These are phyloP conservation scores for Stromatinia cepivora DNA, from an alignment of 2,329 filamentous ascomycete species.

Conservation along the genomic window DNA sequence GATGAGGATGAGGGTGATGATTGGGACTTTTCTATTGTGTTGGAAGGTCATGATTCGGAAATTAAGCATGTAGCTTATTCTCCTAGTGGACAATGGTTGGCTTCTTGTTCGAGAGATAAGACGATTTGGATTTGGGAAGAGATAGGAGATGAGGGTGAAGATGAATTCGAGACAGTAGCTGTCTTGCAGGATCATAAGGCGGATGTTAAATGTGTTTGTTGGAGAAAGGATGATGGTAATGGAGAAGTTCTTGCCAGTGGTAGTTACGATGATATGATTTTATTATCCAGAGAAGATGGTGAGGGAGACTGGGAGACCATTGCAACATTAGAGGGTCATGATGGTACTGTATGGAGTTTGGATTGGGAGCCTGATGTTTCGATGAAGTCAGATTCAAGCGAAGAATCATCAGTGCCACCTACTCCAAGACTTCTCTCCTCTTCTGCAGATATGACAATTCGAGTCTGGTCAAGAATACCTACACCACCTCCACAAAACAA, in stretches of 20 bases:
- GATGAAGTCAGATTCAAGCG: conserved; percentile 34
- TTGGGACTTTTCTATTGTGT: conserved; percentile 87
- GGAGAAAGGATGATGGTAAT: conserved; percentile 72
- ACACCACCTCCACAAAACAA: conserved; percentile 39
- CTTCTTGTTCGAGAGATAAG: conserved; percentile 91
- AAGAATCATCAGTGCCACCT: conserved; percentile 48
- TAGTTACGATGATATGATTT: conserved; percentile 92
- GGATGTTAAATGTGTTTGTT: conserved; percentile 91
- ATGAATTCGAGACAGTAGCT: conserved; percentile 95
- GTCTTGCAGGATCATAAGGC: conserved; percentile 93
- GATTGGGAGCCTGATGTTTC: conserved; percentile 61
- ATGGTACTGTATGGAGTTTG: conserved; percentile 85
- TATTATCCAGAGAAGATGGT: conserved; percentile 80
- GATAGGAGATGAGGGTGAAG: conserved; percentile 73
- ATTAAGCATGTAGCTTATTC: conserved; percentile 79
- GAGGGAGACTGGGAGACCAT: conserved; percentile 93
- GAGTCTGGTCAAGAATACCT: conserved; percentile 68
- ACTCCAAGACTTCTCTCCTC: conserved; percentile 68
- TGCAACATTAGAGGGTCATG: conserved; percentile 75
- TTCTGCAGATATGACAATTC: conserved; percentile 78
- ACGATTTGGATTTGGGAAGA: conserved; percentile 99
- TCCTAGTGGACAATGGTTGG: conserved; percentile 74
- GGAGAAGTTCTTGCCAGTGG: conserved; percentile 78
- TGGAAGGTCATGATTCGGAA: conserved; percentile 94
- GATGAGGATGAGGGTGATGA: conserved; percentile 64